phyloP scores from a whole-genome alignment of 805 yeast genomes.

The Suhomyces sp. region DNA sequence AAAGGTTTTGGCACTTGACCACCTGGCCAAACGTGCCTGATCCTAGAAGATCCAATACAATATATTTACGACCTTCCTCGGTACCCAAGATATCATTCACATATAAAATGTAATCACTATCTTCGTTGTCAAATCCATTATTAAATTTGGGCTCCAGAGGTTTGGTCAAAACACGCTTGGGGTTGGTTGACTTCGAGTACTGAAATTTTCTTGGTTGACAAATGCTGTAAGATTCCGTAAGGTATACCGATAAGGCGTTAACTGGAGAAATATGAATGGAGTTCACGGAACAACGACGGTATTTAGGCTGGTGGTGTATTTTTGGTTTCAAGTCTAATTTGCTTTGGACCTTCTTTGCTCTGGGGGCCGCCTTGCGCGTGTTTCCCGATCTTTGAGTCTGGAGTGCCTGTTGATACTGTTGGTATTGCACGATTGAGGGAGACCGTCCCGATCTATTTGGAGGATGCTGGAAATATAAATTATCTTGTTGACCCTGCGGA shows the following conservation, averaged over 20 bases:
- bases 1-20: constrained; percentile 81
- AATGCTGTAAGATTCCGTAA: constrained; percentile 77
- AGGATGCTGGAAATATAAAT: constrained; percentile 11
- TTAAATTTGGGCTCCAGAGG: constrained; percentile 81
- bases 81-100: constrained; percentile 92
- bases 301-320: constrained; percentile 62
- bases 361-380: constrained; percentile 43
- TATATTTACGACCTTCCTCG: constrained; percentile 79
- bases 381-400: constrained; percentile 16
- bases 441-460: constrained; percentile 22
- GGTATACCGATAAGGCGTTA: constrained; percentile 70
- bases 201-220: constrained; percentile 78
- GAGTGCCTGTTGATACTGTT: constrained; percentile 30
- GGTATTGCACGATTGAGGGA: constrained; percentile 34
- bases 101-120: constrained; percentile 85
- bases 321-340: constrained; percentile 60
- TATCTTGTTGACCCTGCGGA: constrained; percentile 9
- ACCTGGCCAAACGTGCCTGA: constrained; percentile 99
- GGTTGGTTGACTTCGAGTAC: constrained; percentile 82
- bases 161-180: constrained; percentile 87
- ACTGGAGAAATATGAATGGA: constrained; percentile 74
- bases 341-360: constrained; percentile 40
- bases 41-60: constrained; percentile 88
- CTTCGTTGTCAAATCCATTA: constrained; percentile 84
- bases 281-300: constrained; percentile 65